Evolutionary conservation across 2,329 filamentous ascomycete genomes (phyloP).

Genomic region (Berkeleyomyces rouxiae): DNA sequence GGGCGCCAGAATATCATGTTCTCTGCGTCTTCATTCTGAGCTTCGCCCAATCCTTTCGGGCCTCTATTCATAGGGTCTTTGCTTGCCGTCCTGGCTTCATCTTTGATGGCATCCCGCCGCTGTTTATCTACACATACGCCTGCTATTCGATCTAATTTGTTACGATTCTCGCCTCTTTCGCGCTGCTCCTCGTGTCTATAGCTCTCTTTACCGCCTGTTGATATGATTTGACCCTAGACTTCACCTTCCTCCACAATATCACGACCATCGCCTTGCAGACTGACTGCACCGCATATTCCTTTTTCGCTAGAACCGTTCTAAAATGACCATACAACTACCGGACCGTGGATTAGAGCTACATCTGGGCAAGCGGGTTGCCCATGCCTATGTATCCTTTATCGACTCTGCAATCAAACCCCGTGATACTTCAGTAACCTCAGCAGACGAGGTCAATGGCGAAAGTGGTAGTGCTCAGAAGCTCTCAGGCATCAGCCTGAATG

Average conservation of each 20-base stretch:
- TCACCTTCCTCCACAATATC: not conserved
- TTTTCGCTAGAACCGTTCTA: not conserved
- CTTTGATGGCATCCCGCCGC: not conserved
- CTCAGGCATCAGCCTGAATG: constrained; percentile 29
- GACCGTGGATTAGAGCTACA: not conserved
- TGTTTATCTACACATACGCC: not conserved
- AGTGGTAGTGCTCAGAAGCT: constrained; percentile 17
- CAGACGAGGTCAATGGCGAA: constrained; percentile 3
- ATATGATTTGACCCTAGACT: not conserved
- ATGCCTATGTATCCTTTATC: constrained; percentile 3
- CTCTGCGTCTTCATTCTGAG: not conserved
- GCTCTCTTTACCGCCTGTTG: not conserved
- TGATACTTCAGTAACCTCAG: constrained; percentile 1
- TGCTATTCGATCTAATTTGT: not conserved
- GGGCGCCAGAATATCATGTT: not conserved
- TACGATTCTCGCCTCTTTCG: not conserved
- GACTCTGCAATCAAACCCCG: constrained; percentile 1
- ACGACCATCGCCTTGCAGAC: not conserved
- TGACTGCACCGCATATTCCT: not conserved
- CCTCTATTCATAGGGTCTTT: not conserved
- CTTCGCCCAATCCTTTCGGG: not conserved
- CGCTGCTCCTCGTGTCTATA: not conserved
- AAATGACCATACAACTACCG: not conserved
- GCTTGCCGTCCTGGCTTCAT: not conserved
- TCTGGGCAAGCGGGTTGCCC: not conserved